Base-by-base conservation (phyloP, 495 filamentous ascomycete species). In the Daldinia grandis region DNA sequence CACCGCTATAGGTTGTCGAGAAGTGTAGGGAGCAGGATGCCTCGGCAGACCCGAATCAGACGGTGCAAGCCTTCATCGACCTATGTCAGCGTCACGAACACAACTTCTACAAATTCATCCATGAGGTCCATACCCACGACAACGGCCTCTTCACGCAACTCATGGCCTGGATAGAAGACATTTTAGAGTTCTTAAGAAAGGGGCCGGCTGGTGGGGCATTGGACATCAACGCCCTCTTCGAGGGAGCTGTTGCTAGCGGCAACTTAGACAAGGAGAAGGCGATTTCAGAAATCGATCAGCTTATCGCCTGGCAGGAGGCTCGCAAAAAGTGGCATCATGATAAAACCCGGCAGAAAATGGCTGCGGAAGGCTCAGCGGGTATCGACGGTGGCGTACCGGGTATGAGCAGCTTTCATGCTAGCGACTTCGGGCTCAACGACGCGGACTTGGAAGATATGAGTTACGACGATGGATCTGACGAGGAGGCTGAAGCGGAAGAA, bases 291-390 rank as follows among this genome's bases (percentile, higher is more conserved):
- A 93, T 98, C 69, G 86, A 98, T 76, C 78, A 81, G 30, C 84
- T 99, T 21, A 94, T 99, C 60, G 84, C 90, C 60, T 99, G 95
- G 95, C 95, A 99, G 74, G 92, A 92, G 77, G 92, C 91, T 61
- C 84, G 96, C 50, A 98, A 98, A 83, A 91, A 92, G 76, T 99
- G 95, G 95, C 95, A 99, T 72, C 87, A 96, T 62, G 93, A 96
- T 78, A 99, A 99, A 83, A 99, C 95, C 7, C 83, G 94, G 62
- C 95, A 97, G 82, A 99, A 99, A 85, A 98, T 99, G 95, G 95
- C 95, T 4, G 92, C 92, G 15, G 92, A 93, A 66, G 92, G 89
- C 5, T 84, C 80, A 0, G 84, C 80, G 24, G 72, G 59, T 24
- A 54, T 63, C 9, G 76, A 79, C 30, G 51, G 65, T n/a, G 73